Percentiles rank a stretch among this genome's conserved stretches.
Conservation (phyloP, 169 alveolate species). For the Cryptosporidium parvum region DNA sequence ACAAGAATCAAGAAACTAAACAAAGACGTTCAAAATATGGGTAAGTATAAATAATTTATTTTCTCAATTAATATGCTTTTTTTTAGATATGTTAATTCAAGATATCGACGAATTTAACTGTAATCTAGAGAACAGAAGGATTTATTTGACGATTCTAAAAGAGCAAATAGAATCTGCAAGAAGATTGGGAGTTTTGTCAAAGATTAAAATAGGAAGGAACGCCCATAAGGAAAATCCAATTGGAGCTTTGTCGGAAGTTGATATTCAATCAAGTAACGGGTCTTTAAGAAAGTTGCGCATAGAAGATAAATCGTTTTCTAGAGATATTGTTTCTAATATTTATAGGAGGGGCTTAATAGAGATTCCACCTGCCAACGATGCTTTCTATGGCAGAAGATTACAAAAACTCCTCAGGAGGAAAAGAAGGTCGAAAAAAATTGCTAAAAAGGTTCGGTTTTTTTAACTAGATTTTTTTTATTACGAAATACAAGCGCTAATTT, state of each 20-base stretch:
- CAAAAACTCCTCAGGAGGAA: conserved; percentile 37
- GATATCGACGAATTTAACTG: not conserved
- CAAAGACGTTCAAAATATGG: conserved; percentile 47
- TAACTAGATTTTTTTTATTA: not conserved
- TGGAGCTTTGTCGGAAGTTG: not conserved
- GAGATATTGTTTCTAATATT: conserved; percentile 33
- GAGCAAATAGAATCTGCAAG: conserved; percentile 39
- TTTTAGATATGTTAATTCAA: conserved; percentile 27
- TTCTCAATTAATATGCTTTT: not conserved
- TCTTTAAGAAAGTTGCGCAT: conserved; percentile 48
- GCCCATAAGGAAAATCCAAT: conserved; percentile 9
- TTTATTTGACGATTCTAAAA: conserved; percentile 22
- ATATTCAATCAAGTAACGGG: conserved; percentile 38
- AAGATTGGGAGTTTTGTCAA: conserved; percentile 35
- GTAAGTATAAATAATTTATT: conserved; percentile 24
- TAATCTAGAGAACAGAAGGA: conserved; percentile 10
- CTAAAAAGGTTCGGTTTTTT: conserved; percentile 42
- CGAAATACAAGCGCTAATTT: not conserved
- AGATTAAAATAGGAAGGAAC: conserved; percentile 52
- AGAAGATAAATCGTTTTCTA: conserved; percentile 10
- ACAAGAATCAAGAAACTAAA: conserved; percentile 13
- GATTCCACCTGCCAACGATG: conserved; percentile 40
- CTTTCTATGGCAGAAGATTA: conserved; percentile 54
- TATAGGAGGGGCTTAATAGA: conserved; percentile 44
- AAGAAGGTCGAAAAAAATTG: conserved; percentile 29